Base-by-base conservation (phyloP, 345 rosid species). In the Geranium rotundifolium region DNA sequence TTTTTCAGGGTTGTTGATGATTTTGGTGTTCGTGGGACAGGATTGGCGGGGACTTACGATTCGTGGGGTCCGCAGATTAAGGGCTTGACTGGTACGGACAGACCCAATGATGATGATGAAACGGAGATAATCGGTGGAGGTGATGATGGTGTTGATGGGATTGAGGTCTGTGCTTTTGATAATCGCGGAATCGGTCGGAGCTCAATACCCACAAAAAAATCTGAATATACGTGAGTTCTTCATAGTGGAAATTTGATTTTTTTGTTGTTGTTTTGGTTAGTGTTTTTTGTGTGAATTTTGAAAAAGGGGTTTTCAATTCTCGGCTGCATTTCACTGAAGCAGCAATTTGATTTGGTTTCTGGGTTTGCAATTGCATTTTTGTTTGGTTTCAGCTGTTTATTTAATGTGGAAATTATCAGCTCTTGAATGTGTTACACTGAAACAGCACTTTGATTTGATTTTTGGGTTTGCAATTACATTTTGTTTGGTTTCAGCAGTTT, bases 131-230 rank as follows among this genome's bases (percentile, higher is more conserved):
- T 62, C 54, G 73, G 19, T 64, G 23, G 20, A 14, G 63, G 17
- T 23, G 72, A 17, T 7, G 62, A 49, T 17, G 63, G 14, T 5
- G 60, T 18, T 17, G 64, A 69, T 63, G 85, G 89, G 59, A 58
- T 82, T 54, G 90, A 91, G 77, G 91, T 90, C 3, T 93, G 97
- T 63, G 95, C 92, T 4, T 88, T 93, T 61, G 99, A 93, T 63
- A 93, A 93, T 72, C 99, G 99, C 30, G 99, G 99, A 17, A 71
- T 93, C 82, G 99, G 99, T 63, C 82, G 82, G 71, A 93, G 97
- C 82, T 86, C 89, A 58, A 62, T 90, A 0, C 99, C 99, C 60
- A 78, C 75, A 60, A 73, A 72, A 29, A 86, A 77, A 67, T 73
- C 87, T 8, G 71, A 83, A 8, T 93, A 93, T 58, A 78, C 96